These are phyloP conservation scores for Venustampulla echinocandica DNA, from an alignment of 495 filamentous ascomycete species.

Conservation along the genomic window DNA sequence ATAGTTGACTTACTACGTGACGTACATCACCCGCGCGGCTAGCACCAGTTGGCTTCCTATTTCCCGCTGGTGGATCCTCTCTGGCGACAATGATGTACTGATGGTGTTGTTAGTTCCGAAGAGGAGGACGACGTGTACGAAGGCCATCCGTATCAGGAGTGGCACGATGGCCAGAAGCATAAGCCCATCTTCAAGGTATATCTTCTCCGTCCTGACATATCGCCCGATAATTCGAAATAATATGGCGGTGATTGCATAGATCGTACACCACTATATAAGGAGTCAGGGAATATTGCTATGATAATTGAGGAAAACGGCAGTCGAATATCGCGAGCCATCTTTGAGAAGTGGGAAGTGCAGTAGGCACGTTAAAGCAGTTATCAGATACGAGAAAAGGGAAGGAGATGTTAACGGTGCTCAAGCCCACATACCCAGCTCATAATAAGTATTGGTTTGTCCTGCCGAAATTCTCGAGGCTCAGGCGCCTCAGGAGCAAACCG, in stretches of 20 bases:
- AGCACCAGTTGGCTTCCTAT: slow-evolving; percentile 47
- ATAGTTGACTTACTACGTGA: slow-evolving; percentile 40
- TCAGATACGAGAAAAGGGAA: too few species aligned
- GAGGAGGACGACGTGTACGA: slow-evolving; percentile 74
- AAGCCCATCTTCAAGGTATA: slow-evolving; percentile 83
- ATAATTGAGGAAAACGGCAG: too few species aligned
- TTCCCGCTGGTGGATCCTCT: slow-evolving; percentile 34
- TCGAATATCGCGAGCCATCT: too few species aligned
- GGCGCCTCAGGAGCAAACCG: slow-evolving; percentile 11
- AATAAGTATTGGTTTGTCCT: slow-evolving; percentile 73
- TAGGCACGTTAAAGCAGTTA: too few species aligned
- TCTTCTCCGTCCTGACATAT: slow-evolving; percentile 66
- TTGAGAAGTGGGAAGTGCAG: too few species aligned
- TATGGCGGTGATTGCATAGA: slow-evolving; percentile 73
- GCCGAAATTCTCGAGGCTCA: slow-evolving; percentile 14
- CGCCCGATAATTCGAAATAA: slow-evolving; percentile 65
- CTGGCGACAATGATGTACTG: slow-evolving; percentile 30
- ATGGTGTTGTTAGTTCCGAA: slow-evolving; percentile 81
- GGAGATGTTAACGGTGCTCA: too few species aligned
- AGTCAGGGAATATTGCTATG: not conserved
- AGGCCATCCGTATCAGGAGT: slow-evolving; percentile 69
- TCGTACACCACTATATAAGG: slow-evolving; percentile 60
- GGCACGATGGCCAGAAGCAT: slow-evolving; percentile 74
- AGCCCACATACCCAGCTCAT: slow-evolving; percentile 62
- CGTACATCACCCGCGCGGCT: slow-evolving; percentile 46